Evolutionary conservation across 1,284 basidiomycete species (phyloP), one percentile per base, ranked within the genome.

Genomic region (Earliella scabrosa): DNA sequence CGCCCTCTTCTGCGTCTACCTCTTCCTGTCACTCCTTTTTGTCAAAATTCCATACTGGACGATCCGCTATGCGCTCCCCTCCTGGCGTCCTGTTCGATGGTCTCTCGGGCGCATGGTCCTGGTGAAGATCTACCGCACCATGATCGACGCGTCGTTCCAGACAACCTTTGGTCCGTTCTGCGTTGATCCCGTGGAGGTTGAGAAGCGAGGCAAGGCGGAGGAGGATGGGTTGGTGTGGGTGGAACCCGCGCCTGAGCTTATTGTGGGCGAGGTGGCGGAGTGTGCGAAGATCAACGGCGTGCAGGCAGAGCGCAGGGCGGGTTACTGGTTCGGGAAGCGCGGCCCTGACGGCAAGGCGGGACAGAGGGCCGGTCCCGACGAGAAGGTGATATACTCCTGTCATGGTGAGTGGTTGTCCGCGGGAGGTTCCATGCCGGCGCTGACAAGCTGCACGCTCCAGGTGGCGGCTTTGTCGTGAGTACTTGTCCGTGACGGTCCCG

Each of bases 371-470:
- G 36, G 63, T 21, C 68, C 63, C 5, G 60, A 63, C 10, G 75
- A 78, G 47, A 84, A 82, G 61, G 77, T 84, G 5, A 50, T 83
- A 1, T 77, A 80, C 60, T 66, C 70, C 34, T 64, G 86, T 1
- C 83, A 86, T 60, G 83, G 84, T 39, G 80, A 46, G n/a, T 77
- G 69, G 1, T 83, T 79, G 57, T 29, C 26, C 29, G 56, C 31
- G 13, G 2, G 47, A 23, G 2, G 7, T 4, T 27, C 2, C 18
- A 20, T 36, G 23, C 7, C 13, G 9, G 29, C 16, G 13, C 21
- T 36, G 41, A 44, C 20, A 10, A 20, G 5, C 16, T 5, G 10
- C 23, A 13, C 57, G 18, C 35, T 60, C 21, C 48, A 31, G 29
- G 29, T 31, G 29, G 52, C 26, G 6, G 29, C 29, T 31, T 31